Evolutionary conservation across 2,329 filamentous ascomycete species (phyloP).

Genomic region (Aciculosporium take): DNA sequence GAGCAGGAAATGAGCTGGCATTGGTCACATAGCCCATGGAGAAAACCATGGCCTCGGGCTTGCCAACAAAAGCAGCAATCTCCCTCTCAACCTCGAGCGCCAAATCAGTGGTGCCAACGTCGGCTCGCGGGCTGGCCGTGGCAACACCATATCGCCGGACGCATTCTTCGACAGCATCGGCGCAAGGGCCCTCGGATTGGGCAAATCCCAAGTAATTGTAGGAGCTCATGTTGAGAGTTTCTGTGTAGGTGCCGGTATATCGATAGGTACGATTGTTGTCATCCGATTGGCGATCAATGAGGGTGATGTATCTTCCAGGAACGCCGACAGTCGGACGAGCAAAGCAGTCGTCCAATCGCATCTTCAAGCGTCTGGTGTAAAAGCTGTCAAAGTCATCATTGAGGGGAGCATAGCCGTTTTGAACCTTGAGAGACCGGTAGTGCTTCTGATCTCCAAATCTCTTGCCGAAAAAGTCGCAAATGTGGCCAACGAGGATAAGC

Average conservation of each 20-base stretch:
- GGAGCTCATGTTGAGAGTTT: slow-evolving; percentile 96
- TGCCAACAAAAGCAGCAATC: slow-evolving; percentile 83
- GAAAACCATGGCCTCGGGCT: slow-evolving; percentile 89
- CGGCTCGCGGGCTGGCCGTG: slow-evolving; percentile 65
- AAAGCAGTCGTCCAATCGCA: slow-evolving; percentile 94
- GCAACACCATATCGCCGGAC: slow-evolving; percentile 77
- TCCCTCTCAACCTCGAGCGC: slow-evolving; percentile 79
- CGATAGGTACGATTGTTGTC: slow-evolving; percentile 87
- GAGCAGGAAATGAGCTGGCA: slow-evolving; percentile 76
- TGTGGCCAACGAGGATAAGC: slow-evolving; percentile 86
- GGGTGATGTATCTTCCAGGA: slow-evolving; percentile 81
- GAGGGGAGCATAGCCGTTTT: slow-evolving; percentile 83
- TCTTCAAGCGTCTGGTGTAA: slow-evolving; percentile 83
- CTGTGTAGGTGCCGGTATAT: slow-evolving; percentile 77
- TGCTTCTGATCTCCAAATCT: slow-evolving; percentile 70
- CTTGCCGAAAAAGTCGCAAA: slow-evolving; percentile 96
- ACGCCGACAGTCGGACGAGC: slow-evolving; percentile 85
- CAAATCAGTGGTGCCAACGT: slow-evolving; percentile 77
- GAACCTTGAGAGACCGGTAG: slow-evolving; percentile 69
- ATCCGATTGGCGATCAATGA: slow-evolving; percentile 79
- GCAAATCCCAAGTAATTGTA: slow-evolving; percentile 99
- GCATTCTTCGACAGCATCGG: slow-evolving; percentile 77
- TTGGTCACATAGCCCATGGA: slow-evolving; percentile 99
- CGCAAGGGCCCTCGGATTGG: slow-evolving; percentile 91
- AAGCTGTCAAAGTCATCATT: slow-evolving; percentile 99